These are phyloP conservation scores for Cyclotella distinguenda DNA, from an alignment of 108 stramenopile species.

Conservation along the genomic window DNA sequence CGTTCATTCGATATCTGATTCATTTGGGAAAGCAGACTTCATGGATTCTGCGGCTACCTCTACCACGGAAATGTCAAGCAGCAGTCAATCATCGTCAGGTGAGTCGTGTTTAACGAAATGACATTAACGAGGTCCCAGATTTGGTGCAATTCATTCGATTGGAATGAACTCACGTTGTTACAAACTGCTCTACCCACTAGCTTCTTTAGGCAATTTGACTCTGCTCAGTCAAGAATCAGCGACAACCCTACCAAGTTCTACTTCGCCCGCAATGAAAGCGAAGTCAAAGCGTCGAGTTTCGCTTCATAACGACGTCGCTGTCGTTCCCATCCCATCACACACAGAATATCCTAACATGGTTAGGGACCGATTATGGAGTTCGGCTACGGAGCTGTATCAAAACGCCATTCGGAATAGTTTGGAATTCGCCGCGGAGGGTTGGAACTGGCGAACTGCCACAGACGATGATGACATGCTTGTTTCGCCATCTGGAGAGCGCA, in stretches of 20 bases:
- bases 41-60: conserved; percentile 14
- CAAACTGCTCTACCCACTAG: no score
- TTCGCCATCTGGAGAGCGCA: conserved; percentile 73
- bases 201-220: conserved; percentile 33
- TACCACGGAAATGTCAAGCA: conserved; percentile 4
- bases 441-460: conserved; percentile 80
- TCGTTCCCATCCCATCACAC: conserved; percentile 80
- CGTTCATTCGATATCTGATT: conserved; percentile 1
- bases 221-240: conserved; percentile 18
- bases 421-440: conserved; percentile 83
- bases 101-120: no score
- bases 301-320: conserved; percentile 66
- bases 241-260: conserved; percentile 22
- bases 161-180: no score
- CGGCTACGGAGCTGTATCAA: conserved; percentile 74
- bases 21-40: conserved; percentile 5
- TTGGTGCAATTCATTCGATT: no score
- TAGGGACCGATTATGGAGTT: conserved; percentile 76
- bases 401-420: conserved; percentile 83
- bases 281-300: conserved; percentile 42
- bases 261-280: conserved; percentile 24
- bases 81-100: conserved; percentile 10
- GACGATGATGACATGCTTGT: conserved; percentile 90
- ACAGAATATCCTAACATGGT: conserved; percentile 82
- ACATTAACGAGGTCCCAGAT: no score